Conservation (phyloP, 208 protist species). For the Leptomonas seymouri region DNA sequence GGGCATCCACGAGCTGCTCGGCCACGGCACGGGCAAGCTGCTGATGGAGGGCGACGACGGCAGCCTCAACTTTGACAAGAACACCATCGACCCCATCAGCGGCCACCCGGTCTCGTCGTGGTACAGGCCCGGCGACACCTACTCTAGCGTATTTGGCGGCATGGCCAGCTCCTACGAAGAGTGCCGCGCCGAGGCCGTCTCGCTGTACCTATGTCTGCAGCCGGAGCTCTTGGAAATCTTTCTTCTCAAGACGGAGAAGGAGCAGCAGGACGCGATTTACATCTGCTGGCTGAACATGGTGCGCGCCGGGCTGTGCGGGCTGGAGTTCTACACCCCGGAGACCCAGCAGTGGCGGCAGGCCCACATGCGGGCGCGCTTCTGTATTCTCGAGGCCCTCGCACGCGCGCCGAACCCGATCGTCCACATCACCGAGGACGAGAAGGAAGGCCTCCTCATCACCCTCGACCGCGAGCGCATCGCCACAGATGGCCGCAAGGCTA, state of each 20-base stretch:
- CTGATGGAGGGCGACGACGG: conserved; percentile 62
- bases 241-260: conserved; percentile 34
- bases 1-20: conserved; percentile 93
- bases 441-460: conserved; percentile 63
- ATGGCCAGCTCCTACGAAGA: conserved; percentile 86
- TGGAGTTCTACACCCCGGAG: conserved; percentile 93
- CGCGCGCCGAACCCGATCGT: conserved; percentile 59
- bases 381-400: conserved; percentile 82
- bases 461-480: conserved; percentile 82
- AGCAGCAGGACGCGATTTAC: conserved; percentile 60
- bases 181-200: conserved; percentile 89
- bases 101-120: conserved; percentile 63
- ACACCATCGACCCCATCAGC: conserved; percentile 74
- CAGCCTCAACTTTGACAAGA: conserved; percentile 79
- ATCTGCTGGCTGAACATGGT: conserved; percentile 95
- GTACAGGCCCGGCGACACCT: conserved; percentile 93
- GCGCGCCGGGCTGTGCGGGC: conserved; percentile 81
- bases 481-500: conserved; percentile 70
- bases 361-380: conserved; percentile 93
- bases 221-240: conserved; percentile 76
- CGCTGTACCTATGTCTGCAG: conserved; percentile 84
- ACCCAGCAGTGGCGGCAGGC: conserved; percentile 87
- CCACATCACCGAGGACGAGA: conserved; percentile 46
- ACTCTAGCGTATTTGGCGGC: conserved; percentile 74
- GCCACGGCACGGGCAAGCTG: conserved; percentile 93